Conservation (phyloP, 352 stramenopile genomes). For the Pythium biforme region DNA sequence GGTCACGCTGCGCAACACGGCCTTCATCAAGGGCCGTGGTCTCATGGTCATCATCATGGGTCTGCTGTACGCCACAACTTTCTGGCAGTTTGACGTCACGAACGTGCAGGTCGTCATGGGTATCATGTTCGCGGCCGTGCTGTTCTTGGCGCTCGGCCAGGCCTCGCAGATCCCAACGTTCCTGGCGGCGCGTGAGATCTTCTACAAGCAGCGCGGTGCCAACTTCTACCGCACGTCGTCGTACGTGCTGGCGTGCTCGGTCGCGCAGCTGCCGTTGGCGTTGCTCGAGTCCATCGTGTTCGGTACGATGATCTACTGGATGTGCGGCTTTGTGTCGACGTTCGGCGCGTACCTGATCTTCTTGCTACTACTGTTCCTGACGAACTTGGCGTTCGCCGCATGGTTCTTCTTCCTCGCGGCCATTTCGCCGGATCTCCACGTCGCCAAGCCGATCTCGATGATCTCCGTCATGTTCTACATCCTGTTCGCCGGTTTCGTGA, state of each 20-base stretch:
- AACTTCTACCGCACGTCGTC: conserved; percentile 70
- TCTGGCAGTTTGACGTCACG: conserved; percentile 25
- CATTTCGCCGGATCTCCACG: conserved; percentile 19
- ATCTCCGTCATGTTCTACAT: conserved; percentile 30
- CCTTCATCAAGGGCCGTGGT: conserved; percentile 26
- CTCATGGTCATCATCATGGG: conserved; percentile 33
- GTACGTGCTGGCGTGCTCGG: conserved; percentile 50
- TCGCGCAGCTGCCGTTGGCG: conserved; percentile 41
- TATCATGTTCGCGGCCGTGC: conserved; percentile 24
- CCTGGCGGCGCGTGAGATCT: conserved; percentile 42
- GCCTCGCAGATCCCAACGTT: conserved; percentile 65
- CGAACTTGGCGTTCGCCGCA: conserved; percentile 29
- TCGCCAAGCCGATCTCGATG: conserved; percentile 30
- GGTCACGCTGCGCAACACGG: conserved; percentile 43
- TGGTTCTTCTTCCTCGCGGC: conserved; percentile 35
- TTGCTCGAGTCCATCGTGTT: conserved; percentile 44
- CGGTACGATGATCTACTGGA: conserved; percentile 48
- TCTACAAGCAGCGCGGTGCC: conserved; percentile 69
- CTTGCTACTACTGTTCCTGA: conserved; percentile 50
- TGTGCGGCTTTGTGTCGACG: conserved; percentile 45
- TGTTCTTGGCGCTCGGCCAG: conserved; percentile 23
- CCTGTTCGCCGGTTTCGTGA: conserved; percentile 40
- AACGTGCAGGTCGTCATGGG: conserved; percentile 43
- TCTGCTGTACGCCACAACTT: conserved; percentile 25
- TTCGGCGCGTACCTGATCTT: conserved; percentile 51